Evolutionary conservation across 257 asterid genomes (phyloP), one percentile per base, ranked within the genome.

Genomic region (Solanum chaucha): DNA sequence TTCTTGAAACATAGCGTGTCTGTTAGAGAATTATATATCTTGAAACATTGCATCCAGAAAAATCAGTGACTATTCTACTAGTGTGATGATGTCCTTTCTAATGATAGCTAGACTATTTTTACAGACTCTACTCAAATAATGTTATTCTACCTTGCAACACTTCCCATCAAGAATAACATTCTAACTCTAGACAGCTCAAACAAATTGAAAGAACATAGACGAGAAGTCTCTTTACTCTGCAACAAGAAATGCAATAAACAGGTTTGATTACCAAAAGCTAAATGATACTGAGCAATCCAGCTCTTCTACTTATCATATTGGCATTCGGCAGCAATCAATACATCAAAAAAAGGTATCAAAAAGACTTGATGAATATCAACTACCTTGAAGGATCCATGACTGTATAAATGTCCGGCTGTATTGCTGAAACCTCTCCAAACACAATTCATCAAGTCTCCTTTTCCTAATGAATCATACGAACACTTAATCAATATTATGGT

Each of bases 351-450:
- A 46, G 86, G 67, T 48, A 34, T 40, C 46, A 83, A 51, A 36
- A 36, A 9, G 48, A 87, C 32, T 34, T 83, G 30, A 85, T 36
- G 87, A 61, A 89, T 61, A 85, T n/a, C 24, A 71, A 80, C 85
- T 91, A 93, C 99, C 99, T 92, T 96, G 99, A 6, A 89, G 86
- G 87, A 97, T 97, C 99, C 99, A 97, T 19, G 99, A 97, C 86
- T 97, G 99, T 90, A 97, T 93, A 87, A 87, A 90, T 64, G 99
- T 93, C 81, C 98, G 94, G 92, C 98, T 94, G 88, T 97, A 97
- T 80, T 97, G 97, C 89, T 95, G 94, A 92, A 87, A 97, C 90
- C 96, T 95, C 90, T 97, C 98, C 7, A 95, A 92, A 88, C 99
- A 97, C 58, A 95, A 90, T 90, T 97, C 98, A 90, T 97, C 99